Evolutionary conservation across 2,329 filamentous ascomycete species (phyloP).

Genomic region (Biscogniauxia sp.): DNA sequence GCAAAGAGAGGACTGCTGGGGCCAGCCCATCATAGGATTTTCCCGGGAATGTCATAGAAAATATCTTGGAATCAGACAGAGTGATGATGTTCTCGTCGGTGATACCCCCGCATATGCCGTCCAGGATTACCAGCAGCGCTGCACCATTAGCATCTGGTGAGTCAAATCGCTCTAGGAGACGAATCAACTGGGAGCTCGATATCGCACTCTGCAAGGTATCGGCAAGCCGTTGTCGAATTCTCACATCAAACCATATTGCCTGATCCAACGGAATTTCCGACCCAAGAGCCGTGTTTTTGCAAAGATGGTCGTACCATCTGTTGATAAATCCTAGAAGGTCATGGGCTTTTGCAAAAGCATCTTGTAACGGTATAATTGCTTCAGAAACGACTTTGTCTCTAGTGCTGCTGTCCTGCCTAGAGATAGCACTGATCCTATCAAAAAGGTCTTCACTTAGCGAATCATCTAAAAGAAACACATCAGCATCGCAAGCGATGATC

Average conservation of each 20-base stretch:
- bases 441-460: slow-evolving; percentile 33
- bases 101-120: slow-evolving; percentile 38
- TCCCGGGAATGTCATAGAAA: slow-evolving; percentile 31
- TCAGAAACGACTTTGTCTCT: slow-evolving; percentile 30
- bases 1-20: slow-evolving; percentile 24
- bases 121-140: slow-evolving; percentile 35
- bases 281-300: slow-evolving; percentile 10
- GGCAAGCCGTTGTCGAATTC: slow-evolving; percentile 26
- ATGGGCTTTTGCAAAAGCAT: slow-evolving; percentile 39
- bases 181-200: slow-evolving; percentile 35
- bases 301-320: slow-evolving; percentile 35
- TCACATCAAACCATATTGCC: slow-evolving; percentile 28
- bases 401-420: slow-evolving; percentile 16
- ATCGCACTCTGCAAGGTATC: slow-evolving; percentile 36
- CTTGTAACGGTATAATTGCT: slow-evolving; percentile 39
- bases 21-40: slow-evolving; percentile 20
- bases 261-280: slow-evolving; percentile 13
- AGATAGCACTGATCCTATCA: slow-evolving; percentile 28
- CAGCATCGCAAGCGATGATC: slow-evolving; percentile 43
- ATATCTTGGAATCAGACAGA: slow-evolving; percentile 31
- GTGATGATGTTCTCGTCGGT: slow-evolving; percentile 33
- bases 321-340: slow-evolving; percentile 39
- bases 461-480: slow-evolving; percentile 41
- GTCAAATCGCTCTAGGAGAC: slow-evolving; percentile 36
- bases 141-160: slow-evolving; percentile 22